A percentile compares a stretch with the other conserved stretches of the same genome.
These are phyloP conservation scores for Penium margaritaceum DNA, from an alignment of 139 green algal genomes.

Conservation along the genomic window DNA sequence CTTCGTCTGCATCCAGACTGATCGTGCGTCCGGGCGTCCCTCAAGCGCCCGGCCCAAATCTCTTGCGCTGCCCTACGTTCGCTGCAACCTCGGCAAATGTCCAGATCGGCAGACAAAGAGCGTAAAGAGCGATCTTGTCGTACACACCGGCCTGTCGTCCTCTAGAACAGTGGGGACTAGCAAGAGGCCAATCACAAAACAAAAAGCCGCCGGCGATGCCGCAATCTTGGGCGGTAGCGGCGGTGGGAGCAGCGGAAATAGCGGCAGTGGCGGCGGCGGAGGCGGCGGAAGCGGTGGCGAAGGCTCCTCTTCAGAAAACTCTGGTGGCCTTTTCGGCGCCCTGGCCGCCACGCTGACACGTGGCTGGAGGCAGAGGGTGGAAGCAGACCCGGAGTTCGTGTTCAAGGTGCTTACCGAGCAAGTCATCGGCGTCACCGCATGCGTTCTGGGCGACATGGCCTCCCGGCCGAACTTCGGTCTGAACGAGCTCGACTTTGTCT, in stretches of 20 bases:
- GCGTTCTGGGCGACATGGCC: constrained; percentile 88
- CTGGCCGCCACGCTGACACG: constrained; percentile 24
- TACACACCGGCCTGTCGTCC: no score
- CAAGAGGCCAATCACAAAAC: no score
- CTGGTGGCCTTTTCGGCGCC: neutral
- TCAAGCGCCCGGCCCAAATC: no score
- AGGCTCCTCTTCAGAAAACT: neutral
- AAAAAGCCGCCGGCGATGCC: no score
- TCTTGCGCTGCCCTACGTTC: no score
- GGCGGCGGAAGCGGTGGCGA: neutral
- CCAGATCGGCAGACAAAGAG: no score
- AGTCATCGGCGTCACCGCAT: constrained; percentile 83
- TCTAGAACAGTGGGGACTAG: no score
- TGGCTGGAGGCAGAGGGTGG: constrained; percentile 80
- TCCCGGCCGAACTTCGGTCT: constrained; percentile 85
- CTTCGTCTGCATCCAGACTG: no score
- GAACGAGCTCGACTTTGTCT: constrained; percentile 96
- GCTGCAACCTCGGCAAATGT: no score
- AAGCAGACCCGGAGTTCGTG: constrained; percentile 76
- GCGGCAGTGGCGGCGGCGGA: neutral
- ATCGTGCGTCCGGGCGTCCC: no score
- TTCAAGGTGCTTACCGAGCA: constrained; percentile 88
- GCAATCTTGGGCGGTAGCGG: no score
- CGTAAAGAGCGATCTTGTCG: no score
- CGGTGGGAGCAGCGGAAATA: neutral